These are phyloP conservation scores for Marvania coccoides DNA, from an alignment of 139 green algal genomes.

Conservation along the genomic window DNA sequence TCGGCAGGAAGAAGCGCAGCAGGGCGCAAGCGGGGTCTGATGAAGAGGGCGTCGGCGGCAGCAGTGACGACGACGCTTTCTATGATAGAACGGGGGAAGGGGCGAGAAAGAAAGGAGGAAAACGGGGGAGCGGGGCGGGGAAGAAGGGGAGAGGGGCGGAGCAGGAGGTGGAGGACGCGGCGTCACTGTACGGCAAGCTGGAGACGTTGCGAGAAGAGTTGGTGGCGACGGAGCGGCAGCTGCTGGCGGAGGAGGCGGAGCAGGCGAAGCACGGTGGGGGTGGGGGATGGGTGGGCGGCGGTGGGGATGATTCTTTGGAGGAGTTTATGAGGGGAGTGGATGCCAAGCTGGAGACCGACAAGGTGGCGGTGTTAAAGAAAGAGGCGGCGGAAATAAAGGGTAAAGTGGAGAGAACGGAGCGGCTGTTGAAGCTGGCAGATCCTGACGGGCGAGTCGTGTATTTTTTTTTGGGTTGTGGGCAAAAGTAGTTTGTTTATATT, in stretches of 20 bases:
- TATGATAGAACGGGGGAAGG: slow-evolving; percentile 58
- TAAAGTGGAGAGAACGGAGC: slow-evolving; percentile 40
- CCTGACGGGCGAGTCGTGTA: slow-evolving; percentile 22
- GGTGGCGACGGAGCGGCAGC: slow-evolving; percentile 13
- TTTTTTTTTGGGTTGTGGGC: neutral
- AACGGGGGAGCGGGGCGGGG: neutral
- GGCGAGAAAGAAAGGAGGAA: neutral
- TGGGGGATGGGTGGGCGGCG: neutral
- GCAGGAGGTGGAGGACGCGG: slow-evolving; percentile 24
- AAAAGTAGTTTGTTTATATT: neutral
- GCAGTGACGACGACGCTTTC: slow-evolving; percentile 65
- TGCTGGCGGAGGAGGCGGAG: slow-evolving; percentile 15
- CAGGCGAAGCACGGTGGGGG: neutral
- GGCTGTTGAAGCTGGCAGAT: slow-evolving; percentile 61
- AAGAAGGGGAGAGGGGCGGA: neutral
- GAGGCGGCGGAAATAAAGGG: slow-evolving; percentile 43
- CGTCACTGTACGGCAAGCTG: slow-evolving; percentile 45
- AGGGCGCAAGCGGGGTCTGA: slow-evolving; percentile 1
- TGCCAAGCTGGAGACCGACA: slow-evolving; percentile 50
- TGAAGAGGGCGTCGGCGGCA: slow-evolving; percentile 11
- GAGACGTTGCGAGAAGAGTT: slow-evolving; percentile 41
- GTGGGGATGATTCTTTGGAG: slow-evolving; percentile 54
- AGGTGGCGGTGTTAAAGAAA: slow-evolving; percentile 36
- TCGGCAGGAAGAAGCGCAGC: slow-evolving; percentile 17
- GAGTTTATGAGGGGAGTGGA: slow-evolving; percentile 65